Evolutionary conservation across 2,329 filamentous ascomycete species (phyloP).

Genomic region (Akanthomyces uredinophilus): DNA sequence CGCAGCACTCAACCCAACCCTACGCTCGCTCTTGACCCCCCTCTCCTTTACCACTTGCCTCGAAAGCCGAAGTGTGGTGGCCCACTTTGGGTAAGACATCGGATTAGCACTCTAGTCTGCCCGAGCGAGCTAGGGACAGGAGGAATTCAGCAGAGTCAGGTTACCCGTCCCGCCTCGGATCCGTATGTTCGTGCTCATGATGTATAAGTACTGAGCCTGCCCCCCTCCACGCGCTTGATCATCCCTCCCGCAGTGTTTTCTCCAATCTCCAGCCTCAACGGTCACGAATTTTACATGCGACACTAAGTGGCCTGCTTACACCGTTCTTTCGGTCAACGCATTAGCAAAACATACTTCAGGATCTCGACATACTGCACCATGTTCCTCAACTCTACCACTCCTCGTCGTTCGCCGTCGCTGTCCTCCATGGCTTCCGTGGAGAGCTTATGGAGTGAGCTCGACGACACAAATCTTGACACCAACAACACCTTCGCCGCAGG

Average conservation of each 20-base stretch:
- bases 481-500: background rate
- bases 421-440: background rate
- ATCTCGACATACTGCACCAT: background rate
- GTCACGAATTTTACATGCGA: background rate
- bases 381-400: background rate
- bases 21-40: background rate
- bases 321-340: background rate
- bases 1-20: slow-evolving; percentile 5
- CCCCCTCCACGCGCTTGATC: background rate
- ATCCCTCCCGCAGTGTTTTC: background rate
- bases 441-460: slow-evolving; percentile 12
- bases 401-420: slow-evolving; percentile 2
- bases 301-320: background rate
- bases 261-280: background rate
- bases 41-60: slow-evolving; percentile 4
- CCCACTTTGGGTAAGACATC: slow-evolving; percentile 14
- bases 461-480: background rate
- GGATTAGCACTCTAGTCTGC: slow-evolving; percentile 10
- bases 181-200: background rate
- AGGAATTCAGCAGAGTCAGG: background rate
- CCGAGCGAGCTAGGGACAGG: slow-evolving; percentile 5
- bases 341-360: background rate
- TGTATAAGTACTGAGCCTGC: slow-evolving; percentile 7
- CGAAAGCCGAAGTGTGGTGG: background rate
- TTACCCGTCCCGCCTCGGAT: background rate